These are phyloP conservation scores for Phalaenopsis equestris DNA, from an alignment of 106 monocot genomes.

Conservation along the genomic window DNA sequence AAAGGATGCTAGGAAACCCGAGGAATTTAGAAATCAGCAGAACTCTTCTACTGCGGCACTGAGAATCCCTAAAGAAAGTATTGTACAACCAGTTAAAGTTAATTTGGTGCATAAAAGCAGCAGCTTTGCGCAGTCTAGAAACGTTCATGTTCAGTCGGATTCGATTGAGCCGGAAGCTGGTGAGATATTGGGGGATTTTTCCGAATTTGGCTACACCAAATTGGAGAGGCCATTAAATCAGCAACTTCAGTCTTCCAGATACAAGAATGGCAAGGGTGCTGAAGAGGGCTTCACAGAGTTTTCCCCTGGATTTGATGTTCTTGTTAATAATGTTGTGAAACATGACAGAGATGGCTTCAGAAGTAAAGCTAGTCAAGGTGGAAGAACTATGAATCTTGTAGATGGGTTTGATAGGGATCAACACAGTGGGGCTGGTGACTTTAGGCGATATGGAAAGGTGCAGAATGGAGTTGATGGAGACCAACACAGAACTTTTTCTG, in stretches of 20 bases:
- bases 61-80: neutral
- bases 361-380: slow-evolving; percentile 6
- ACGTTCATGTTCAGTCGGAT: neutral
- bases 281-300: slow-evolving; percentile 58
- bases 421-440: slow-evolving; percentile 24
- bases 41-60: neutral
- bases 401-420: slow-evolving; percentile 33
- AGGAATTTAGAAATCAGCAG: slow-evolving; percentile 19
- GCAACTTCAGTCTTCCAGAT: slow-evolving; percentile 10
- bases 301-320: slow-evolving; percentile 68
- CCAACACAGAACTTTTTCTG: slow-evolving; percentile 20
- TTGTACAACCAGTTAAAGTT: neutral
- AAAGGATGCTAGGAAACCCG: slow-evolving; percentile 26
- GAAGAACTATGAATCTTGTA: slow-evolving; percentile 3
- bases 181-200: neutral
- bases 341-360: slow-evolving; percentile 27
- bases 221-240: slow-evolving; percentile 8
- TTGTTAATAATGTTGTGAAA: slow-evolving; percentile 26
- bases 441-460: slow-evolving; percentile 20
- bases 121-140: neutral
- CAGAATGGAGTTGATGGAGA: slow-evolving; percentile 19
- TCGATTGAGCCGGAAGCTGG: neutral
- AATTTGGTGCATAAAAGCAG: neutral
- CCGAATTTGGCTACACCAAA: neutral
- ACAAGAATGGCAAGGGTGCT: slow-evolving; percentile 33